Evolutionary conservation across 768 basidiomycete species (phyloP).

Genomic region (Hemileccinum rubropunctum): DNA sequence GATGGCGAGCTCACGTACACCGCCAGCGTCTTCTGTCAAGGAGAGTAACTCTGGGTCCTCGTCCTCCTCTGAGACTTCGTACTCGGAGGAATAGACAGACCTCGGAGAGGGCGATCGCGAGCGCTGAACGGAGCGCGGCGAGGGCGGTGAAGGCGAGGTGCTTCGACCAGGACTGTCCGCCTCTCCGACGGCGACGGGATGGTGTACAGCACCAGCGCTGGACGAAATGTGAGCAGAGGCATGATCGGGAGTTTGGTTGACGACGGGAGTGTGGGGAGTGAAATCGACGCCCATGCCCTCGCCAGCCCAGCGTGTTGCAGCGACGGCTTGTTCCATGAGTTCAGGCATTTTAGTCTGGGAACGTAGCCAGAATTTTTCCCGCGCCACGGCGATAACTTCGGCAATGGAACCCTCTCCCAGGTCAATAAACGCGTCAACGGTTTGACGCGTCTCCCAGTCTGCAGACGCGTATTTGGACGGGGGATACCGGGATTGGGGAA

Average conservation of each 20-base stretch:
- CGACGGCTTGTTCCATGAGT: constrained; percentile 65
- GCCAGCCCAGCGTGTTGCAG: constrained; percentile 48
- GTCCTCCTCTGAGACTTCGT: constrained; percentile 39
- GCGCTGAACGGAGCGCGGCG: constrained; percentile 24
- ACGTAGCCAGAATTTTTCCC: constrained; percentile 72
- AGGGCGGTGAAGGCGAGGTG: constrained; percentile 27
- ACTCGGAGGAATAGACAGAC: constrained; percentile 30
- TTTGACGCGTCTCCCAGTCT: constrained; percentile 69
- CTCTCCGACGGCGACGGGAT: constrained; percentile 6
- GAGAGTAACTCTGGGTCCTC: constrained; percentile 44
- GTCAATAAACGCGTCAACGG: constrained; percentile 70
- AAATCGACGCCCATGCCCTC: constrained; percentile 35
- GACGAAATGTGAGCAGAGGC: constrained; percentile 10
- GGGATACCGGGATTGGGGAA: constrained; percentile 19
- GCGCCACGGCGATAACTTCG: constrained; percentile 58
- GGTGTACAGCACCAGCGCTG: constrained; percentile 1
- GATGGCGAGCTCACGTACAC: constrained; percentile 54
- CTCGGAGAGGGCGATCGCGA: constrained; percentile 32
- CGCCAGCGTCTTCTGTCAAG: constrained; percentile 45
- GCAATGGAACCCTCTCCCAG: constrained; percentile 65
- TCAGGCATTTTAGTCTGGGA: constrained; percentile 62
- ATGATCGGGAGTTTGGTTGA: constrained; percentile 9
- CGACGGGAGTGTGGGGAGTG: constrained; percentile 16
- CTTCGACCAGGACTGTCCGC: constrained; percentile 20
- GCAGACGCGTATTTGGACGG: constrained; percentile 29